These are phyloP conservation scores for Viola odorata DNA, from an alignment of 345 rosid genomes.

Conservation along the genomic window DNA sequence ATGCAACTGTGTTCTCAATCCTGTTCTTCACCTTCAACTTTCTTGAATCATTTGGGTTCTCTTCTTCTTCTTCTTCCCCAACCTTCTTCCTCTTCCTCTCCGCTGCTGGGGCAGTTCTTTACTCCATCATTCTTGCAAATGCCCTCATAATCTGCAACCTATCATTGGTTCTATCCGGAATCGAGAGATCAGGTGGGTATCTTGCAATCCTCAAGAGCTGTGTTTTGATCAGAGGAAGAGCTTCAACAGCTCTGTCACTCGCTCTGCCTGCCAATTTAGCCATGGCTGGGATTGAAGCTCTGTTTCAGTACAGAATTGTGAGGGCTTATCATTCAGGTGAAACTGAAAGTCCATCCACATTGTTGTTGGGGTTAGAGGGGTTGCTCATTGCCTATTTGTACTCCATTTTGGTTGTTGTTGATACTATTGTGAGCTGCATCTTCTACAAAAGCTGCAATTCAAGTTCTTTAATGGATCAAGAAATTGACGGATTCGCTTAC, in stretches of 20 bases:
- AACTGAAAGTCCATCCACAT: slow-evolving; percentile 3
- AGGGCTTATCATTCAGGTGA: slow-evolving; percentile 25
- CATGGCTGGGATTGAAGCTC: slow-evolving; percentile 65
- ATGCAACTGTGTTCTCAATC: slow-evolving; percentile 63
- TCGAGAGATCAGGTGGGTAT: slow-evolving; percentile 44
- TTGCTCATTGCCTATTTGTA: slow-evolving; percentile 62
- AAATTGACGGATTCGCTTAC: slow-evolving; percentile 23
- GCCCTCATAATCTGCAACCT: slow-evolving; percentile 55
- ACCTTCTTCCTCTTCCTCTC: slow-evolving; percentile 36
- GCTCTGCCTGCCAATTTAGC: slow-evolving; percentile 53
- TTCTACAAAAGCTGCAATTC: slow-evolving; percentile 60
- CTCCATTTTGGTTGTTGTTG: slow-evolving; percentile 62
- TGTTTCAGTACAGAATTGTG: slow-evolving; percentile 58
- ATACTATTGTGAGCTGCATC: slow-evolving; percentile 45
- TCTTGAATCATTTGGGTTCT: slow-evolving; percentile 36
- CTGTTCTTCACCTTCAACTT: slow-evolving; percentile 43
- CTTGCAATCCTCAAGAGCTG: slow-evolving; percentile 58
- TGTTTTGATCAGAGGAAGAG: slow-evolving; percentile 50
- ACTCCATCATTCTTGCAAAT: slow-evolving; percentile 59
- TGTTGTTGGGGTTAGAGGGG: slow-evolving; percentile 41
- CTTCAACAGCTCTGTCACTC: slow-evolving; percentile 59
- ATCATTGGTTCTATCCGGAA: slow-evolving; percentile 59
- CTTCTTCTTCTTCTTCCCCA: slow-evolving; percentile 27
- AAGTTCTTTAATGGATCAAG: slow-evolving; percentile 17
- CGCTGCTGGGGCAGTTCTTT: slow-evolving; percentile 49